Evolutionary conservation across 2,329 filamentous ascomycete genomes (phyloP).

Genomic region (Apiospora malaysiana): DNA sequence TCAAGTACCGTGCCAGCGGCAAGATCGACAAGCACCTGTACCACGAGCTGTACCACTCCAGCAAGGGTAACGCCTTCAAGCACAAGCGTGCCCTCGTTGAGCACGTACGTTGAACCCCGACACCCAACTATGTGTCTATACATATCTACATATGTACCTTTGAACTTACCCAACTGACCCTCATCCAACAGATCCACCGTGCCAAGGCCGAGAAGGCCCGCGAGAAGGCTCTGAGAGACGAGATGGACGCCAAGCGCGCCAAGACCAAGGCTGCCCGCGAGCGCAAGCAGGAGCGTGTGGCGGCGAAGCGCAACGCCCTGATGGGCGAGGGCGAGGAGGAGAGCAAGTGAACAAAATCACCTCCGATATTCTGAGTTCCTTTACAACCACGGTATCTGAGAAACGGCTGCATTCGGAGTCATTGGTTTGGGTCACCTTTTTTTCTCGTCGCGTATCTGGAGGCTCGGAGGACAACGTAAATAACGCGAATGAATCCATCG

Average conservation of each 20-base stretch:
- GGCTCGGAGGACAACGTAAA: conserved; percentile 26
- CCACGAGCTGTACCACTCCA: conserved; percentile 99
- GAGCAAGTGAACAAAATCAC: conserved; percentile 51
- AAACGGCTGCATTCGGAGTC: conserved; percentile 64
- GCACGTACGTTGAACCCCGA: conserved; percentile 78
- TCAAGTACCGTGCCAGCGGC: conserved; percentile 99
- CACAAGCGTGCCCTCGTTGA: conserved; percentile 99
- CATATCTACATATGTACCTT: neutral
- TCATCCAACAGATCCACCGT: conserved; percentile 84
- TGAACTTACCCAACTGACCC: conserved; percentile 28
- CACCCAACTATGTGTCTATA: neutral
- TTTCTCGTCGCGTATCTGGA: conserved; percentile 28
- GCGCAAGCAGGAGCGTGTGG: conserved; percentile 92
- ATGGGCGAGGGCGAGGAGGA: conserved; percentile 72
- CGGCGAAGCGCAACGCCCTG: conserved; percentile 88
- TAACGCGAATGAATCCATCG: conserved; percentile 27
- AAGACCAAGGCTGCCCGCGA: conserved; percentile 99
- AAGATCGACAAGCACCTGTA: conserved; percentile 99
- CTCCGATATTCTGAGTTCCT: conserved; percentile 48
- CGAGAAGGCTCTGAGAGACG: conserved; percentile 95
- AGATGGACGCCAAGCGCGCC: conserved; percentile 99
- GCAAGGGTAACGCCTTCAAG: conserved; percentile 99
- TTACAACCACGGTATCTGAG: conserved; percentile 37
- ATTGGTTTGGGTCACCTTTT: conserved; percentile 60
- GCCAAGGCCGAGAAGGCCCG: conserved; percentile 99